Evolutionary conservation across 148 eudicot genomes (phyloP).

Genomic region (Vaccinium corymbosum): DNA sequence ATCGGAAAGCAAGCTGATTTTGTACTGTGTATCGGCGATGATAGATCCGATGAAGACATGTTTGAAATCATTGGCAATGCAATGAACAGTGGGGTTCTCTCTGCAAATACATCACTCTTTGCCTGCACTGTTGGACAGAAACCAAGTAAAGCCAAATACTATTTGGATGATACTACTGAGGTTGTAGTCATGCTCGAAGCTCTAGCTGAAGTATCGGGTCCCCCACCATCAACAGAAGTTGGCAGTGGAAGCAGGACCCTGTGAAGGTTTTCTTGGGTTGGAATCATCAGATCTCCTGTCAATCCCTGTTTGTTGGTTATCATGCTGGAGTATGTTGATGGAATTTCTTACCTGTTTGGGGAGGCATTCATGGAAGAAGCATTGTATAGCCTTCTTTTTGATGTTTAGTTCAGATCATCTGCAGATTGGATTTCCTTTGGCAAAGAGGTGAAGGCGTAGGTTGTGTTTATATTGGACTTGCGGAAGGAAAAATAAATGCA

Average conservation of each 20-base stretch:
- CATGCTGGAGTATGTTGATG: not conserved
- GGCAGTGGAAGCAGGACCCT: conserved; percentile 11
- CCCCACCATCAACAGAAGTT: conserved; percentile 22
- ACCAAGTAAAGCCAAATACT: conserved; percentile 45
- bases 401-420: not conserved
- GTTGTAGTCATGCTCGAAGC: conserved; percentile 42
- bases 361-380: not conserved
- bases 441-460: conserved; percentile 1
- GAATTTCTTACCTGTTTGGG: conserved; percentile 3
- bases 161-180: conserved; percentile 42
- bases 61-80: conserved; percentile 42
- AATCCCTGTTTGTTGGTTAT: not conserved
- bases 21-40: conserved; percentile 47
- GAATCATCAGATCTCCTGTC: conserved; percentile 8
- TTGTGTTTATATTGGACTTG: not conserved
- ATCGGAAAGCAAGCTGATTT: conserved; percentile 42
- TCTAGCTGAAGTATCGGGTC: conserved; percentile 32
- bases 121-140: conserved; percentile 49
- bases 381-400: conserved; percentile 6
- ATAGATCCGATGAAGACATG: conserved; percentile 51
- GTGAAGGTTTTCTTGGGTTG: conserved; percentile 4
- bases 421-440: conserved; percentile 10
- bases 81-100: conserved; percentile 32
- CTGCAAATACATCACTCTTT: conserved; percentile 31
- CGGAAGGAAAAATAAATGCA: not conserved